Evolutionary conservation across 2,329 filamentous ascomycete species (phyloP).

Genomic region (Ophiosphaerella herpotricha): DNA sequence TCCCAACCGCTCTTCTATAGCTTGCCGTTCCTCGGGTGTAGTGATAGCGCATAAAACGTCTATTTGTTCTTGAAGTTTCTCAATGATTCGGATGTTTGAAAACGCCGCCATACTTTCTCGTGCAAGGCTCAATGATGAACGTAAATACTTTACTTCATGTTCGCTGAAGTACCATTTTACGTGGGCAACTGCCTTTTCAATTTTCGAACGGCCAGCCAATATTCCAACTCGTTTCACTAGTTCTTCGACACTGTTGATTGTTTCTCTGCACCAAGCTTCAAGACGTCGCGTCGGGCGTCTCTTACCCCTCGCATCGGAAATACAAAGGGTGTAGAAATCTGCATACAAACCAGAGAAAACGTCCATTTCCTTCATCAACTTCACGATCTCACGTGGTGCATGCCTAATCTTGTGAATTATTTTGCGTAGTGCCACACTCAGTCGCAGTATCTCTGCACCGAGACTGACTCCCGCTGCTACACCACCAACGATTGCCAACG

Average conservation of each 20-base stretch:
- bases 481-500: neutral
- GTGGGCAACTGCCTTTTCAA: constrained; percentile 2
- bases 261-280: neutral
- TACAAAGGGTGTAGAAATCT: neutral
- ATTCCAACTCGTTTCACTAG: constrained; percentile 1
- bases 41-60: neutral
- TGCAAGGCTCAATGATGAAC: constrained; percentile 8
- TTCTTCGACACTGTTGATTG: neutral
- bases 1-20: neutral
- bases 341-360: constrained; percentile 4
- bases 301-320: neutral
- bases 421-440: neutral
- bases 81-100: constrained; percentile 3
- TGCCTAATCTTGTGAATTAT: constrained; percentile 1
- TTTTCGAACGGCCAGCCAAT: neutral
- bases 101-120: constrained; percentile 7
- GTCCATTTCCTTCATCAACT: constrained; percentile 5
- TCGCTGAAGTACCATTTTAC: constrained; percentile 8
- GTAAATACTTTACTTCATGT: constrained; percentile 1
- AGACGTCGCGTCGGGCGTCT: neutral
- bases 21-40: neutral
- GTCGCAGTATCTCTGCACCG: neutral
- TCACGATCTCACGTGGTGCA: constrained; percentile 7
- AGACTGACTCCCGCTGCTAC: neutral
- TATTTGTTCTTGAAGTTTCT: constrained; percentile 4